Base-by-base conservation (phyloP, 257 asterid species). In the Cinchona pubescens region DNA sequence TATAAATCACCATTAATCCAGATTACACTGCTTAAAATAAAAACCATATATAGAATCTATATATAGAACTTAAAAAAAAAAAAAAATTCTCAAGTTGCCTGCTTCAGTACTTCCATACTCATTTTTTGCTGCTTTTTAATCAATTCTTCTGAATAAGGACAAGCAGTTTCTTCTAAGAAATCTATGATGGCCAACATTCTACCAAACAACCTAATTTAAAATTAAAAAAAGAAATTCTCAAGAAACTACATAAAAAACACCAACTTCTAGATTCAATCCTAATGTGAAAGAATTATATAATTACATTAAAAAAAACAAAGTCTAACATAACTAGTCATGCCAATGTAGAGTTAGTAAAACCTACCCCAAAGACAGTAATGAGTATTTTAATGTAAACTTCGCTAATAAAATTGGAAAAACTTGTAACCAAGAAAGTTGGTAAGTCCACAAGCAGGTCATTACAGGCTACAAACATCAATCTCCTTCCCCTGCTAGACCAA, bases 241-340 rank as follows among this genome's bases (percentile, higher is more conserved):
- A 72, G 21, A 42, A 1, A 25, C 69, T 27, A 18, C 4, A 7
- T n/a, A n/a, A n/a, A n/a, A n/a, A 42, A 12, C 34, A 43, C 59
- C 51, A 40, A 42, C 13, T 37, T n/a, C n/a, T n/a, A 73, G 29
- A 25, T 25, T 73, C 69, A 72, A 8, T 46, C 51, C 14, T 2
- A 58, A 13, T 72, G 69, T 27, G 38, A 30, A 58, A 59, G 19
- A 40, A 29, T 42, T n/a, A n/a, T n/a, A n/a, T n/a, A n/a, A n/a
- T n/a, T n/a, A n/a, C n/a, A n/a, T n/a, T n/a, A n/a, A n/a, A n/a
- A n/a, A n/a, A n/a, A n/a, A n/a, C n/a, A n/a, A n/a, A n/a, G 74
- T 48, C 61, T 49, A 69, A 56, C 66, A 30, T 14, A 42, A 59
- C 69, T 27, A 59, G 69, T 69, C 74, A 18, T 25, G 37, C 37